Evolutionary conservation across 2,329 filamentous ascomycete species (phyloP).

Genomic region (Curvularia eragrostidis): DNA sequence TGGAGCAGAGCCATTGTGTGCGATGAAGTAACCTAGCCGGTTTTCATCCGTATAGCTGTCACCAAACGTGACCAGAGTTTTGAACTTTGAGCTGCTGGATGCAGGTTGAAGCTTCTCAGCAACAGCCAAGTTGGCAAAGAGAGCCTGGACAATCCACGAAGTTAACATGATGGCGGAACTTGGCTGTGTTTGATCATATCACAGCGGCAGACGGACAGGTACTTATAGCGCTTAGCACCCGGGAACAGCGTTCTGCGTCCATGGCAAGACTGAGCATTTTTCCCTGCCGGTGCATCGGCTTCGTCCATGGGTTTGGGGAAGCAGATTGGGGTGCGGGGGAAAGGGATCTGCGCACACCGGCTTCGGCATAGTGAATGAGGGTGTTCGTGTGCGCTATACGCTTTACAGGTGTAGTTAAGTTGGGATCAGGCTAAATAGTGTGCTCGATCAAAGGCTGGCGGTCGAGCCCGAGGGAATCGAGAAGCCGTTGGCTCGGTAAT

Average conservation of each 20-base stretch:
- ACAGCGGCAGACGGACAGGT: constrained; percentile 4
- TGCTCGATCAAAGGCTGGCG: constrained; percentile 2
- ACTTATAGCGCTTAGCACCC: constrained; percentile 24
- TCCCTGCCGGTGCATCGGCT: constrained; percentile 19
- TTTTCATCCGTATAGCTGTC: constrained; percentile 80
- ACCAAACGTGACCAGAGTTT: constrained; percentile 72
- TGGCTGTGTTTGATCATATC: constrained; percentile 2
- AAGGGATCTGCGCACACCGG: constrained; percentile 22
- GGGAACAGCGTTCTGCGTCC: constrained; percentile 9
- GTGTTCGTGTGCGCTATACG: constrained; percentile 26
- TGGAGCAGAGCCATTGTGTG: constrained; percentile 63
- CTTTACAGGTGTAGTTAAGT: constrained; percentile 18
- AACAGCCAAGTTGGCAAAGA: constrained; percentile 32
- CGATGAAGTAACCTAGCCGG: constrained; percentile 68
- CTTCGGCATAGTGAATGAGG: constrained; percentile 22
- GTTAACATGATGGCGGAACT: constrained; percentile 29
- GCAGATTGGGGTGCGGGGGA: constrained; percentile 24
- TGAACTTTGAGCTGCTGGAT: constrained; percentile 59
- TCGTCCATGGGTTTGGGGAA: constrained; percentile 15
- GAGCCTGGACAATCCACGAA: constrained; percentile 27
- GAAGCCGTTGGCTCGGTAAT: not conserved
- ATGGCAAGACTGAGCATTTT: constrained; percentile 18
- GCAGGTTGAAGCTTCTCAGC: constrained; percentile 22
- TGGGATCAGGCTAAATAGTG: constrained; percentile 40
- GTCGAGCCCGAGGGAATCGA: not conserved